These are phyloP conservation scores for Stromatinia cepivora DNA, from an alignment of 2,329 filamentous ascomycete species.

Conservation along the genomic window DNA sequence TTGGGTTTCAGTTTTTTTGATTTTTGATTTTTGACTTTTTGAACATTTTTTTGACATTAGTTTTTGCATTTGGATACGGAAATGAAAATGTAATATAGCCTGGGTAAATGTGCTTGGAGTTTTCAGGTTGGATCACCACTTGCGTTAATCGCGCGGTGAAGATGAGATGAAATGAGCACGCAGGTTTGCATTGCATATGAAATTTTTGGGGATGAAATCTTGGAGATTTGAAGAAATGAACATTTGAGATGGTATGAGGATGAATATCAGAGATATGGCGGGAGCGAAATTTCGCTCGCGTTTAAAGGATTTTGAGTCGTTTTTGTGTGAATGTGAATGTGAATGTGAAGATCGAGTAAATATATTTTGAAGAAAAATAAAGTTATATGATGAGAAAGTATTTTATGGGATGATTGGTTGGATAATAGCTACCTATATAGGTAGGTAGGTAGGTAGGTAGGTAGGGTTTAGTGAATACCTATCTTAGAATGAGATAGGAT, in stretches of 20 bases:
- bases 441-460: not conserved
- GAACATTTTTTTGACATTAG: not conserved
- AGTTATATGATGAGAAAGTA: too few species aligned
- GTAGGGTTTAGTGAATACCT: not conserved
- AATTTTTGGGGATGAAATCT: not conserved
- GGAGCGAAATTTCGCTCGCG: not conserved
- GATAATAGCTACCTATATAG: not conserved
- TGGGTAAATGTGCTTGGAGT: slow-evolving; percentile 20
- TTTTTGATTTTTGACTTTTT: not conserved
- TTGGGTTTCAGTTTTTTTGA: not conserved
- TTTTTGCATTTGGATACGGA: slow-evolving; percentile 19
- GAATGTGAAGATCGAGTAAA: not conserved
- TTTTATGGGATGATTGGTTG: not conserved
- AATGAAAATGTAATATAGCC: slow-evolving; percentile 18
- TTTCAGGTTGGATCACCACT: slow-evolving; percentile 21
- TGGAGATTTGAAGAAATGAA: not conserved
- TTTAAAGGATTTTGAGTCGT: not conserved
- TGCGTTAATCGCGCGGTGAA: slow-evolving; percentile 21
- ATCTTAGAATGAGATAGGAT: not conserved
- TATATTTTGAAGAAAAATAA: not conserved
- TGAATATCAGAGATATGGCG: slow-evolving; percentile 2
- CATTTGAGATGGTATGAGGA: not conserved
- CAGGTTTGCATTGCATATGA: slow-evolving; percentile 18
- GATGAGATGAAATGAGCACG: slow-evolving; percentile 22
- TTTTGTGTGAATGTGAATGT: not conserved